Evolutionary conservation across 2,329 filamentous ascomycete species (phyloP).

Genomic region (Ambrosiella xylebori): DNA sequence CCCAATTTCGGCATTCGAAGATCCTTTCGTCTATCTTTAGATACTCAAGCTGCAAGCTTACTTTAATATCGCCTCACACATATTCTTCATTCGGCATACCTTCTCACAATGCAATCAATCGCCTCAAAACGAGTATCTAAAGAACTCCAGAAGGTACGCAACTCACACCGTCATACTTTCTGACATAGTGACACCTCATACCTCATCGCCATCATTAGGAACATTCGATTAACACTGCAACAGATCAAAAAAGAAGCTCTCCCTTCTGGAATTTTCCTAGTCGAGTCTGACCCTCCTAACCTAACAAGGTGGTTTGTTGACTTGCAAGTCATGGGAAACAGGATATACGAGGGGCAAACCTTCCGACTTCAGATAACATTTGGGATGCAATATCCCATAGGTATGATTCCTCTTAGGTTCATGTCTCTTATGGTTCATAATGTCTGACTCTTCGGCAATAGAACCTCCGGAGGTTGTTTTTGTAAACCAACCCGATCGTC

Average conservation of each 20-base stretch:
- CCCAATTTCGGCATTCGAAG: too few relatives aligned
- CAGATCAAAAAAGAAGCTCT: conserved; percentile 20
- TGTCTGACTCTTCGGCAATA: conserved; percentile 21
- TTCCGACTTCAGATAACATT: conserved; percentile 85
- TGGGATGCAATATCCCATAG: conserved; percentile 72
- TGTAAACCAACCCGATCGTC: conserved; percentile 32
- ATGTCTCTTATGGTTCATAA: background rate
- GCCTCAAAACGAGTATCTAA: conserved; percentile 41
- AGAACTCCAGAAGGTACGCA: conserved; percentile 37
- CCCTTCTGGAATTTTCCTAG: conserved; percentile 57
- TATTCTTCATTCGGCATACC: background rate
- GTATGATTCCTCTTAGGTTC: conserved; percentile 29
- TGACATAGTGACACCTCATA: too few relatives aligned
- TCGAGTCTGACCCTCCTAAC: conserved; percentile 65
- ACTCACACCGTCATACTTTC: background rate
- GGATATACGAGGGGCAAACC: conserved; percentile 62
- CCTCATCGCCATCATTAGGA: too few relatives aligned
- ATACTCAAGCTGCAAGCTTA: background rate
- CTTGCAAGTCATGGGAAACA: conserved; percentile 74
- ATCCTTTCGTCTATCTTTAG: too few relatives aligned
- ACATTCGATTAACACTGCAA: too few relatives aligned
- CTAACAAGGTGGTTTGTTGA: conserved; percentile 71
- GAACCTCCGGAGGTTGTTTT: conserved; percentile 94
- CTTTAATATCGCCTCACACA: background rate
- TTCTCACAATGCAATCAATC: conserved; percentile 18